phyloP scores from a whole-genome alignment of 1,284 basidiomycete genomes.

The Coniophora puteana region DNA sequence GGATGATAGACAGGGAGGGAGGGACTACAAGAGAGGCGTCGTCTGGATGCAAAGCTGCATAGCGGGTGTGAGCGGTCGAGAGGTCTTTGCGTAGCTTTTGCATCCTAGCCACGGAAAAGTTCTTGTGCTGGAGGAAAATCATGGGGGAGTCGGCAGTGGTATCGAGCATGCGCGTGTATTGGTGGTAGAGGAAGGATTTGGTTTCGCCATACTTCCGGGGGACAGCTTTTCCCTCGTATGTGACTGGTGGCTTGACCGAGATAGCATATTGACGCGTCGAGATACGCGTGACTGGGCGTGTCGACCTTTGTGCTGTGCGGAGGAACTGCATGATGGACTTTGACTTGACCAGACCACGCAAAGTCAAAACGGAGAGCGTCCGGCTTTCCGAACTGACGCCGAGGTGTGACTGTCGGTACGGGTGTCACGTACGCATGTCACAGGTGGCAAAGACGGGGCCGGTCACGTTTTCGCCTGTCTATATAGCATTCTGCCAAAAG shows the following conservation, averaged over 20 bases:
- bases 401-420: too few relatives aligned
- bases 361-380: too few relatives aligned
- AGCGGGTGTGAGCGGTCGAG: constrained; percentile 45
- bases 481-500: constrained; percentile 15
- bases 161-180: constrained; percentile 64
- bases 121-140: constrained; percentile 67
- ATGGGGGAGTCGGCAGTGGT: constrained; percentile 52
- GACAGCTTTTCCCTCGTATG: constrained; percentile 46
- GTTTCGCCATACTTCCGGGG: constrained; percentile 67
- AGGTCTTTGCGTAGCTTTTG: constrained; percentile 66
- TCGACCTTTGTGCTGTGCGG: constrained; percentile 1
- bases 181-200: constrained; percentile 73
- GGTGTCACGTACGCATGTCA: neutral
- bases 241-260: constrained; percentile 50
- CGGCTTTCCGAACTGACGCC: too few relatives aligned
- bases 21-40: constrained; percentile 19
- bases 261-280: constrained; percentile 46
- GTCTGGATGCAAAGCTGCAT: too few relatives aligned
- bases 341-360: too few relatives aligned
- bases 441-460: constrained; percentile 18
- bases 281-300: constrained; percentile 12
- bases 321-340: constrained; percentile 5
- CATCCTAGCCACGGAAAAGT: constrained; percentile 62
- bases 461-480: constrained; percentile 22
- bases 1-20: constrained; percentile 61